Percentiles rank a stretch among this genome's conserved stretches.
These are phyloP conservation scores for Ziziphus jujuba DNA, from an alignment of 306 rosid genomes.

Conservation along the genomic window DNA sequence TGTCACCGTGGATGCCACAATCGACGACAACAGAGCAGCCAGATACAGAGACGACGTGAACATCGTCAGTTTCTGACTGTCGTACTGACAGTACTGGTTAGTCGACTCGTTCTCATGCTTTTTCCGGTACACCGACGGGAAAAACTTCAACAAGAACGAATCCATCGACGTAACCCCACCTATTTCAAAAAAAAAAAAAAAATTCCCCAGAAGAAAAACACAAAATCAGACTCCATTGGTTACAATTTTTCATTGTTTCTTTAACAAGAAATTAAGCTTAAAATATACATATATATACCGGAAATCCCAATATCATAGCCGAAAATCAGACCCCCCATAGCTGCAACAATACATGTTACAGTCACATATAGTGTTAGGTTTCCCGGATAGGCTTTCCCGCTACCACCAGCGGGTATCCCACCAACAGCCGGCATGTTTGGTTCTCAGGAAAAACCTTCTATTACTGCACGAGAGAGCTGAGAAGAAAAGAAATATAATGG, in stretches of 20 bases:
- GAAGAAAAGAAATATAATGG: not conserved
- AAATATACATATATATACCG: slow-evolving; percentile 34
- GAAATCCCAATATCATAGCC: slow-evolving; percentile 97
- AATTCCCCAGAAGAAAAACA: not conserved
- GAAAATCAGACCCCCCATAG: slow-evolving; percentile 95
- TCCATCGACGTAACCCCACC: slow-evolving; percentile 97
- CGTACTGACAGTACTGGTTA: slow-evolving; percentile 81
- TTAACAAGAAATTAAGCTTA: no score
- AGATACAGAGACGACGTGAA: slow-evolving; percentile 88
- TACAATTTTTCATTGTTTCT: not conserved
- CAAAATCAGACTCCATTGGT: not conserved
- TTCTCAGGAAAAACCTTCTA: not conserved
- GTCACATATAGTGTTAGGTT: slow-evolving; percentile 69
- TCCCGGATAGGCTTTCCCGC: slow-evolving; percentile 58
- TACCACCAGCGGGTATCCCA: slow-evolving; percentile 32
- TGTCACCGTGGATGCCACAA: slow-evolving; percentile 72
- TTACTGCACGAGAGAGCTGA: not conserved
- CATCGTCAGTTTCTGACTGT: slow-evolving; percentile 66
- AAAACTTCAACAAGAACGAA: slow-evolving; percentile 66
- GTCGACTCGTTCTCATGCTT: slow-evolving; percentile 27
- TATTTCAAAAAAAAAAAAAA: slow-evolving; percentile 6
- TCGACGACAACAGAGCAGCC: slow-evolving; percentile 80
- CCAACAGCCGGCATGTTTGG: slow-evolving; percentile 69
- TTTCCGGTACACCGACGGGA: slow-evolving; percentile 62
- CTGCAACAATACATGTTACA: slow-evolving; percentile 80